Conservation (phyloP, 208 protist species). For the Trichomonas vaginalis region DNA sequence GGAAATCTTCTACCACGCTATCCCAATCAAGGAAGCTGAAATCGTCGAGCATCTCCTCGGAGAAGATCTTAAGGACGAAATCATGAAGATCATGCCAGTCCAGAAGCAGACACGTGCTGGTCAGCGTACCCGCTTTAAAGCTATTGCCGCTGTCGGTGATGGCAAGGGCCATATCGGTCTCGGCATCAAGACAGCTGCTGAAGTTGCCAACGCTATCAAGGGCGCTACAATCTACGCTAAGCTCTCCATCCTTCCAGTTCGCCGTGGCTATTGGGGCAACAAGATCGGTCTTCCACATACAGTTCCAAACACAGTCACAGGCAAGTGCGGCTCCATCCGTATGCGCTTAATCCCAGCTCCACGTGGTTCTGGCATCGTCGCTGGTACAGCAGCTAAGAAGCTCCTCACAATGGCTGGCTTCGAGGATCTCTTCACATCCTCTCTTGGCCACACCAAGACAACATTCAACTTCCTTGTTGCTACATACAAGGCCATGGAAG, state of each 20-base stretch:
- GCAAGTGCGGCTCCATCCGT: constrained; percentile 92
- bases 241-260: constrained; percentile 86
- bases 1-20: constrained; percentile 94
- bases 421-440: too few species aligned
- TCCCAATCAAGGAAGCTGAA: constrained; percentile 98
- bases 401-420: too few species aligned
- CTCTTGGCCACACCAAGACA: too few species aligned
- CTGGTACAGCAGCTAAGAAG: constrained; percentile 79
- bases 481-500: too few species aligned
- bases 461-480: too few species aligned
- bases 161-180: constrained; percentile 77
- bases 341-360: constrained; percentile 93
- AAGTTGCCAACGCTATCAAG: too few species aligned
- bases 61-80: too few species aligned
- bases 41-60: constrained; percentile 92
- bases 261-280: too few species aligned
- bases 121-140: constrained; percentile 98
- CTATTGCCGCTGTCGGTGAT: constrained; percentile 95
- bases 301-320: constrained; percentile 89
- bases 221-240: constrained; percentile 90
- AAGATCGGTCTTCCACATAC: constrained; percentile 94
- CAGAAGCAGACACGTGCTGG: constrained; percentile 98
- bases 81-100: constrained; percentile 96
- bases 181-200: too few species aligned
- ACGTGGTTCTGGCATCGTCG: constrained; percentile 95